Base-by-base conservation (phyloP, 164 flowering plant species). In the Sedum album region DNA sequence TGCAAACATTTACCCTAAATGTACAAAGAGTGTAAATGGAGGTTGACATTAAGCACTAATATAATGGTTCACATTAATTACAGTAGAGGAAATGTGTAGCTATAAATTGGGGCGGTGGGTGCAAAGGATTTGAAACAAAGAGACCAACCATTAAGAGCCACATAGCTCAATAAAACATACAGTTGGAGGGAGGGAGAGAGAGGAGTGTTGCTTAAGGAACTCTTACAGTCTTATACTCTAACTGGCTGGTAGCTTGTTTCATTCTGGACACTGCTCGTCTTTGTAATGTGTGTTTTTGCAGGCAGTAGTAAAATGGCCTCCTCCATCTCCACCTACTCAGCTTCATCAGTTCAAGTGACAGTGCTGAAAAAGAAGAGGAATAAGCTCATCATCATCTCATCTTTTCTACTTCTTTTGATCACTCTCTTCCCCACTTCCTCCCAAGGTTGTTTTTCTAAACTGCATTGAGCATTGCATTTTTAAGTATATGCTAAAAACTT, bases 251-350 rank as follows among this genome's bases (percentile, higher is more conserved):
- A n/a, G n/a, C 20, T 17, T 17, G 21, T 48, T 17, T 5, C 6
- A 2, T 21, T 21, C 7, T 21, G 6, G n/a, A 6, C 10, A 1
- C 8, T 21, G 26, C 5, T 1, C 10, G 6, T n/a, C 7, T 11
- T 28, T 57, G 62, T 44, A 17, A 13, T 57, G 62, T 57, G 62
- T 57, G 62, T 28, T 57, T 57, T 57, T 57, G 31, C 62, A 57
- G 62, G 62, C 31, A 28, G 20, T 15, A n/a, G n/a, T n/a, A n/a
- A n/a, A 57, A 57, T 57, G 62, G 62, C 62, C 33, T 57, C 62
- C 33, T 26, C 60, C 53, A 1, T 5, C 46, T 48, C 53, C 2
- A 17, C 26, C n/a, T 21, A 3, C 3, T 35, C 38, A 35, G 7
- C 57, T 20, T 8, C 57, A 6, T 51, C 57, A 51, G 57, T 51